These are phyloP conservation scores for Tylopilus sp. DNA, from an alignment of 768 basidiomycete genomes.

Conservation along the genomic window DNA sequence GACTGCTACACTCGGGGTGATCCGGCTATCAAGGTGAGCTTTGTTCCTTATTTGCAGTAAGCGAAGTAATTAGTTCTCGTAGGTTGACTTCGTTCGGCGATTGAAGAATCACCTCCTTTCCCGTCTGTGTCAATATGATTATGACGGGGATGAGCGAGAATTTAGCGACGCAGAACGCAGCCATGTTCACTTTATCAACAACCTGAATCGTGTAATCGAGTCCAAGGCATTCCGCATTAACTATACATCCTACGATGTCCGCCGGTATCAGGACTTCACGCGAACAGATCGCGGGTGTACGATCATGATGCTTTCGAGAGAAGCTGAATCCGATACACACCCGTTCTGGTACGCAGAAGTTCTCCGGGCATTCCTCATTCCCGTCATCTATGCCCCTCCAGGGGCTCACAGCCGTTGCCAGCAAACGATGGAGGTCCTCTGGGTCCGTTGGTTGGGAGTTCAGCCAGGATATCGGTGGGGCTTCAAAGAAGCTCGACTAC, in stretches of 20 bases:
- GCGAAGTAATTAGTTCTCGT: too few species aligned
- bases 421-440: constrained; percentile 21
- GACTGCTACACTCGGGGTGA: too few species aligned
- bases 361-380: constrained; percentile 19
- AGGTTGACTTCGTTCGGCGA: not conserved
- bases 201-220: not conserved
- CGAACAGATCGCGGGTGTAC: constrained; percentile 13
- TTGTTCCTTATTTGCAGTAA: too few species aligned
- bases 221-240: not conserved
- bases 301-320: constrained; percentile 19
- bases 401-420: not conserved
- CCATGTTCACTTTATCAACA: not conserved
- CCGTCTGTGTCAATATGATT: not conserved
- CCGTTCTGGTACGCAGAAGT: constrained; percentile 25
- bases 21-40: too few species aligned
- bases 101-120: not conserved
- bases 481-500: constrained; percentile 11
- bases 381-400: constrained; percentile 2
- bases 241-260: not conserved
- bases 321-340: constrained; percentile 11
- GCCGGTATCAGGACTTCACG: not conserved
- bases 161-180: not conserved
- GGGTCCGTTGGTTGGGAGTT: not conserved
- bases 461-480: constrained; percentile 9
- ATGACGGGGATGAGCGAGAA: not conserved